A percentile compares a stretch with the other conserved stretches of the same genome.
These are phyloP conservation scores for Colletotrichum lupini DNA, from an alignment of 2,329 filamentous ascomycete species.

Conservation along the genomic window DNA sequence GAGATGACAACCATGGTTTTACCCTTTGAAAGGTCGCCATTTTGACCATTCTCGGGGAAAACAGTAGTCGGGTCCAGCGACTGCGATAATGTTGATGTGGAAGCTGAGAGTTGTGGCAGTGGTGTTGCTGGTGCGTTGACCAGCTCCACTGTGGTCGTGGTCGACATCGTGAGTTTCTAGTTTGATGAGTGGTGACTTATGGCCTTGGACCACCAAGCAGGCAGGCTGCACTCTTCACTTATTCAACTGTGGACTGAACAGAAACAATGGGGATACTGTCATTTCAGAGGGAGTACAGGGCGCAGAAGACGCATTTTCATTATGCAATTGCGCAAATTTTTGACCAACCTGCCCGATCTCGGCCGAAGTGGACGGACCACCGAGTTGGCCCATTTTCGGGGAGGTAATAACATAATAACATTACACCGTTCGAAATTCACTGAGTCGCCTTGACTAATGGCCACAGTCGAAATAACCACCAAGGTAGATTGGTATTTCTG, in stretches of 20 bases:
- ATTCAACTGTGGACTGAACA: not conserved
- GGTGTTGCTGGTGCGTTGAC: not conserved
- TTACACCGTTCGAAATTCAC: not conserved
- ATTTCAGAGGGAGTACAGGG: not conserved
- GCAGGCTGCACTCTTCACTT: not conserved
- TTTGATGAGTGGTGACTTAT: not conserved
- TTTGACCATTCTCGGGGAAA: not conserved
- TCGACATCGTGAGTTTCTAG: not conserved
- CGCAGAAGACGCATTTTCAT: not conserved
- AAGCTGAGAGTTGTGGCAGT: not conserved
- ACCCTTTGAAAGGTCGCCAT: conserved; percentile 16
- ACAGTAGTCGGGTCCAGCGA: not conserved
- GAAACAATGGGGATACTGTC: not conserved
- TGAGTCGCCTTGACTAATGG: not conserved
- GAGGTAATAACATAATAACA: not conserved
- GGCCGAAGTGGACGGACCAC: conserved; percentile 18
- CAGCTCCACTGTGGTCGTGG: conserved; percentile 6
- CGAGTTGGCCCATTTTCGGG: conserved; percentile 10
- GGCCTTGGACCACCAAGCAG: not conserved
- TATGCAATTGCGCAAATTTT: conserved; percentile 7
- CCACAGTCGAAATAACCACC: not conserved
- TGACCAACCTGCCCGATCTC: conserved; percentile 11
- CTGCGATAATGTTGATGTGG: not conserved
- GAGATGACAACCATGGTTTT: conserved; percentile 26
- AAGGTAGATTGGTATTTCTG: not conserved